A percentile compares a stretch with the other conserved stretches of the same genome.
These are phyloP conservation scores for Kazachstania sp. DNA, from an alignment of 1,139 yeast genomes.

Conservation along the genomic window DNA sequence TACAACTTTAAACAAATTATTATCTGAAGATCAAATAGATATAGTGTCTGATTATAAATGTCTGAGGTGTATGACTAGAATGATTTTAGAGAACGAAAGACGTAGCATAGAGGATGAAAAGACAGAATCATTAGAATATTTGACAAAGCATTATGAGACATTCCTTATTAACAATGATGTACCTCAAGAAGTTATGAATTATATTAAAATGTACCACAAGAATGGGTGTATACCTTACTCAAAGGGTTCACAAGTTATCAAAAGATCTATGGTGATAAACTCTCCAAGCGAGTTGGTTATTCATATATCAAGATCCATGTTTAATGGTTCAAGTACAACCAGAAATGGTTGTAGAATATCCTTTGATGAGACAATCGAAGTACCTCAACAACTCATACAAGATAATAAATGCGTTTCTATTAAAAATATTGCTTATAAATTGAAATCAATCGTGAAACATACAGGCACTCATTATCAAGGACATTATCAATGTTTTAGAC, in stretches of 20 bases:
- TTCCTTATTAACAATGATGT: conserved; percentile 58
- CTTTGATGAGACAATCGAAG: conserved; percentile 48
- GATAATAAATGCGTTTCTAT: conserved; percentile 19
- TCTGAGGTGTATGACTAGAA: conserved; percentile 51
- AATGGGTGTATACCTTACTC: conserved; percentile 39
- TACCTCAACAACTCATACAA: conserved; percentile 31
- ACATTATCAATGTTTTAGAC: conserved; percentile 75
- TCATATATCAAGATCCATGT: conserved; percentile 77
- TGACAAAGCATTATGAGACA: conserved; percentile 32
- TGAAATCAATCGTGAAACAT: conserved; percentile 72
- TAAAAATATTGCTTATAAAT: conserved; percentile 39
- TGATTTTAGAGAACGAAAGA: conserved; percentile 35
- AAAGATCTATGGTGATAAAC: conserved; percentile 50
- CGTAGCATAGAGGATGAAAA: conserved; percentile 11
- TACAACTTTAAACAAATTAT: conserved; percentile 45
- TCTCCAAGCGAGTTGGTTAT: conserved; percentile 67
- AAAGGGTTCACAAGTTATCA: conserved; percentile 56
- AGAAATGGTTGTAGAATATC: conserved; percentile 70
- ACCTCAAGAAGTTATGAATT: conserved; percentile 37
- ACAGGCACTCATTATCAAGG: conserved; percentile 86
- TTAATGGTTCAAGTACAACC: conserved; percentile 57
- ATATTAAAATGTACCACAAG: conserved; percentile 39
- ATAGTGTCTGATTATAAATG: conserved; percentile 77
- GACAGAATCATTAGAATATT: conserved; percentile 20
- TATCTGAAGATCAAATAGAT: conserved; percentile 56